phyloP scores from a whole-genome alignment of 1,139 yeast species.

The Geotrichum histeridarum region DNA sequence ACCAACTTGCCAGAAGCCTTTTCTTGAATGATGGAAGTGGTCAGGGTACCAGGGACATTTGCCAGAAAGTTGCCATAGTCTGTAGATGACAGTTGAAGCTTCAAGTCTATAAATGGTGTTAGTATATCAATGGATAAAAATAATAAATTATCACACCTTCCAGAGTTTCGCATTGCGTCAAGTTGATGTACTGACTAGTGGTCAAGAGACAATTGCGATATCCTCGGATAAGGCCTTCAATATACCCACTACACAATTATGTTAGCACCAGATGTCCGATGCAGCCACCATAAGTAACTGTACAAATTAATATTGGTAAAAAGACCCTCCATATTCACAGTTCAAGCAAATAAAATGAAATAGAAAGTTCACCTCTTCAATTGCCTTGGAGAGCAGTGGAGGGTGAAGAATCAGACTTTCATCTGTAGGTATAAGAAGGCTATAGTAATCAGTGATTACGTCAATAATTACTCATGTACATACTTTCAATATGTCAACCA shows the following conservation, averaged over 20 bases:
- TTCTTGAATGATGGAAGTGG: conserved; percentile 79
- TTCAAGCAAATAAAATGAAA: neutral
- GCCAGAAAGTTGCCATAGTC: conserved; percentile 90
- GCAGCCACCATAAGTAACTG: conserved; percentile 22
- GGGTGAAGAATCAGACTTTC: no score
- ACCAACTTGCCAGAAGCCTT: conserved; percentile 64
- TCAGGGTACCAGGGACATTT: conserved; percentile 71
- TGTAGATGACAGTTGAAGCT: conserved; percentile 87
- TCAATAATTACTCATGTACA: no score
- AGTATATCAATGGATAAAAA: neutral
- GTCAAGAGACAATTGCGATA: conserved; percentile 80
- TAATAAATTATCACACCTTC: conserved; percentile 41
- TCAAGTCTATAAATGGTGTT: conserved; percentile 50
- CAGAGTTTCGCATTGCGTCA: conserved; percentile 91
- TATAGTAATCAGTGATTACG: no score
- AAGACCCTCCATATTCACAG: conserved; percentile 65
- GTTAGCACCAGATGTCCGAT: no score
- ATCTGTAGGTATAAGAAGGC: no score
- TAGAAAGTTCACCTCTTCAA: no score
- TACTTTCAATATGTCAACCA: no score
- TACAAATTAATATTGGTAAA: conserved; percentile 73
- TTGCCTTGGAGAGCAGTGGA: no score
- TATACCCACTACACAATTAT: conserved; percentile 53
- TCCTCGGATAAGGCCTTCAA: conserved; percentile 94
- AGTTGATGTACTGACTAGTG: conserved; percentile 73